Evolutionary conservation across 202 grass and related monocot species (phyloP), one percentile per base, ranked within the genome.

Genomic region (Tripidium arundinaceum): DNA sequence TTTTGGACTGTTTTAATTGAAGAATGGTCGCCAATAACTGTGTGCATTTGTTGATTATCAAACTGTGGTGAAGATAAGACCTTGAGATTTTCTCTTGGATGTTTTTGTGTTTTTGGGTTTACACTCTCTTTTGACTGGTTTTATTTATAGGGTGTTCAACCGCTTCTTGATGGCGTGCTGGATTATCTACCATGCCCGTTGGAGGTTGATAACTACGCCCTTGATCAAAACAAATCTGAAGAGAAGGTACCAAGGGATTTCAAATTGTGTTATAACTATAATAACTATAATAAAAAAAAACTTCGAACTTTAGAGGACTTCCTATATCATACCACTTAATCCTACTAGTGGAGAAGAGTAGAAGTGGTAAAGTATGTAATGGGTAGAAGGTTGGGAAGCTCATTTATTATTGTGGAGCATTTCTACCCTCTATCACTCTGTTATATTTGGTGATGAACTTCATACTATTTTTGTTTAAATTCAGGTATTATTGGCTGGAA

Each of bases 201-300:
- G 74, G 90, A 99, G 88, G 90, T 99, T 77, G 85, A 95, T 70
- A 99, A 91, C 78, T 83, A 87, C 38, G 96, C 96, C 27, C 96
- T 99, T 83, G 92, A 99, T 68, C 96, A 99, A 87, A 91, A 88
- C 79, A 99, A 93, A 65, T 93, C 88, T 13, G 96, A 99, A 89
- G 96, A 95, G 75, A 95, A 95, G 92, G 96, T 99, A 90, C 22
- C 22, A 87, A 3, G 65, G 62, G 26, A 64, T 71, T 27, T 76
- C 62, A 31, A 71, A 31, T 77, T 61, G 76, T 77, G 72, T 34
- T 83, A 15, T 71, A 61, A 71, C 55, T 72, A 4, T 77, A 25
- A 27, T 45, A 39, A 71, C 27, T 47, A 18, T 18, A 47, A 47
- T 72, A 5, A 43, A 4, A 54, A 54, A 21, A 54, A n/a, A 54